Evolutionary conservation across 371 early-diverging fungal genomes (phyloP).

Genomic region (Mucor mucedo): DNA sequence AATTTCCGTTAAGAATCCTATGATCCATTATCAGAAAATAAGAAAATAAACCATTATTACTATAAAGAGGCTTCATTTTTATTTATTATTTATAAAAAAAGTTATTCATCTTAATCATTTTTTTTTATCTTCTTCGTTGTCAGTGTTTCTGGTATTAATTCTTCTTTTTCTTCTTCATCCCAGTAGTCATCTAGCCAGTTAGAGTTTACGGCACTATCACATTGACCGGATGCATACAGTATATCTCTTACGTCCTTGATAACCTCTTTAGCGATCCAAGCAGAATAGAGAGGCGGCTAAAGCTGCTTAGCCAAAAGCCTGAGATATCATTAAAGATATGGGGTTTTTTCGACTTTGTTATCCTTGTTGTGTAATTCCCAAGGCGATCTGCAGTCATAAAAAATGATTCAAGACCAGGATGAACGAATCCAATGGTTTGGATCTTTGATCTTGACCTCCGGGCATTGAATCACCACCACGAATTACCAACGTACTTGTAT

Average conservation of each 20-base stretch:
- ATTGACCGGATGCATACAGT: not conserved
- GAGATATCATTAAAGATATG: conserved; percentile 16
- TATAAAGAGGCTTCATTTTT: too few species aligned
- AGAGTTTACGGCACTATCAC: conserved; percentile 5
- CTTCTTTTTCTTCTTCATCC: not conserved
- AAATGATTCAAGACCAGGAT: conserved; percentile 13
- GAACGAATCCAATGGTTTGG: conserved; percentile 12
- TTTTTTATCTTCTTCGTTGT: not conserved
- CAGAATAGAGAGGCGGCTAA: conserved; percentile 19
- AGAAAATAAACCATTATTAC: too few species aligned
- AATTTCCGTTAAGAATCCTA: too few species aligned
- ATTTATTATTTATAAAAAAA: too few species aligned
- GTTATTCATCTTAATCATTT: too few species aligned
- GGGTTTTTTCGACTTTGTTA: not conserved
- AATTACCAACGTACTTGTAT: too few species aligned
- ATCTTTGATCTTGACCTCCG: conserved; percentile 11
- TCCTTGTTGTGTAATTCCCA: conserved; percentile 11
- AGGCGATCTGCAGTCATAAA: conserved; percentile 12
- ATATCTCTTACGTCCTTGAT: conserved; percentile 2
- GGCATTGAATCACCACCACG: too few species aligned
- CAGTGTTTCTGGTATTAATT: not conserved
- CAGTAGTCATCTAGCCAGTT: conserved; percentile 20
- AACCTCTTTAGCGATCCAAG: conserved; percentile 20
- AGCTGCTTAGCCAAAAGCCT: conserved; percentile 9
- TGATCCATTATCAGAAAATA: too few species aligned